Percentiles rank a stretch among this genome's conserved stretches.
Evolutionary conservation across 495 filamentous ascomycete species (phyloP).

Genomic region (Aspergillus avenaceus): DNA sequence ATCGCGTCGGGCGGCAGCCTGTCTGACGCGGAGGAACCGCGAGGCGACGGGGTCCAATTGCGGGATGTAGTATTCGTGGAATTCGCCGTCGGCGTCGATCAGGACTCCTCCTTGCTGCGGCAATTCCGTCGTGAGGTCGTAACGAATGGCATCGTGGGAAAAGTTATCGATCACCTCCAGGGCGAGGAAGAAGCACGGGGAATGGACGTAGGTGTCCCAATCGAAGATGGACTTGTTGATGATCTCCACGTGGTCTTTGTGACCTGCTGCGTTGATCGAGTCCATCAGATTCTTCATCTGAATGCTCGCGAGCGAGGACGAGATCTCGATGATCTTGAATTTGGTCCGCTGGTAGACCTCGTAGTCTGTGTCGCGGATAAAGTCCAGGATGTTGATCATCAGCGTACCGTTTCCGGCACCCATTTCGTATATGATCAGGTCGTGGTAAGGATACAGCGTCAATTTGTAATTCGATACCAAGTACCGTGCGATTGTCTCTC

Average conservation of each 20-base stretch:
- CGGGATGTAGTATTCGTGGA: slow-evolving; percentile 85
- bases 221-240: slow-evolving; percentile 93
- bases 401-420: slow-evolving; percentile 95
- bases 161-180: slow-evolving; percentile 99
- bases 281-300: slow-evolving; percentile 67
- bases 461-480: slow-evolving; percentile 94
- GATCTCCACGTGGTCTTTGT: slow-evolving; percentile 83
- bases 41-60: slow-evolving; percentile 76
- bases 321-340: slow-evolving; percentile 95
- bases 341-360: slow-evolving; percentile 92
- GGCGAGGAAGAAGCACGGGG: slow-evolving; percentile 96
- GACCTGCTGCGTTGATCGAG: slow-evolving; percentile 63
- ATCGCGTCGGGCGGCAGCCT: slow-evolving; percentile 53
- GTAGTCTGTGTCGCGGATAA: slow-evolving; percentile 84
- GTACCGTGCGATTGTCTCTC: slow-evolving; percentile 92
- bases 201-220: slow-evolving; percentile 80
- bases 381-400: slow-evolving; percentile 97
- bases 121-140: slow-evolving; percentile 67
- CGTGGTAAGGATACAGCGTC: slow-evolving; percentile 88
- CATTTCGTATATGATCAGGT: slow-evolving; percentile 98
- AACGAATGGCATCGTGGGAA: slow-evolving; percentile 88
- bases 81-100: slow-evolving; percentile 81
- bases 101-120: slow-evolving; percentile 83
- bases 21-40: slow-evolving; percentile 75
- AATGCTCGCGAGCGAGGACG: slow-evolving; percentile 67